phyloP scores from a whole-genome alignment of 1,139 yeast genomes.

The Saccharomycopsis hybrid region DNA sequence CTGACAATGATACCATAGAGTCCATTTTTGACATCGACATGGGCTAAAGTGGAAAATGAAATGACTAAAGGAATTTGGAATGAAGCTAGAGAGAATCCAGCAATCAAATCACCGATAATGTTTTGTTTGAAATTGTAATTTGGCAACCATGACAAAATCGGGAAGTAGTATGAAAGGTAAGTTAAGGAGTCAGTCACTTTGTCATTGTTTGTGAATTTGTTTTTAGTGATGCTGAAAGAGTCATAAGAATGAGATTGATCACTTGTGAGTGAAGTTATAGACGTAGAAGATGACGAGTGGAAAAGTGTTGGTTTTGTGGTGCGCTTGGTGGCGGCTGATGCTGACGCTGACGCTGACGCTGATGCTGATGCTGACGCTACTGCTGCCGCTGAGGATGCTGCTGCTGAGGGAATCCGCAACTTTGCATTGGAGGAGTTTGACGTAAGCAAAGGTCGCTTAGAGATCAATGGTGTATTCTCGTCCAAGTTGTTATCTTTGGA shows the following conservation, averaged over 20 bases:
- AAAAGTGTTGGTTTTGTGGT: conserved; percentile 10
- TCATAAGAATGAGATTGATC: conserved; percentile 1
- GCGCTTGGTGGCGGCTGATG: too few relatives aligned
- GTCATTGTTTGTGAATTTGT: conserved; percentile 1
- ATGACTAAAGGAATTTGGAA: conserved; percentile 87
- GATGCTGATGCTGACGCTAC: too few relatives aligned
- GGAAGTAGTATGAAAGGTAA: conserved; percentile 61
- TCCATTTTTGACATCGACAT: conserved; percentile 83
- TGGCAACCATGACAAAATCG: conserved; percentile 74
- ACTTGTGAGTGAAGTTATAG: conserved; percentile 8
- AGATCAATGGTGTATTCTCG: conserved; percentile 3
- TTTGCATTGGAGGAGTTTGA: background rate
- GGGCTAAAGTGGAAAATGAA: conserved; percentile 87
- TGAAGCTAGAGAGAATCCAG: conserved; percentile 87
- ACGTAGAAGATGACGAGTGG: conserved; percentile 17
- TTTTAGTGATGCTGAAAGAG: conserved; percentile 5
- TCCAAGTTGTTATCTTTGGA: background rate
- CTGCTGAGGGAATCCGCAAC: conserved; percentile 3
- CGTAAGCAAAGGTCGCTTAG: background rate
- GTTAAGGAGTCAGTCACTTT: background rate
- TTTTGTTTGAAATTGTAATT: conserved; percentile 42
- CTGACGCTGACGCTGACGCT: too few relatives aligned
- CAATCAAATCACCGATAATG: conserved; percentile 71
- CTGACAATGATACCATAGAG: conserved; percentile 74
- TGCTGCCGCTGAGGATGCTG: too few relatives aligned